phyloP scores from a whole-genome alignment of 139 green algal genomes.

The Spirogloea muscicola region DNA sequence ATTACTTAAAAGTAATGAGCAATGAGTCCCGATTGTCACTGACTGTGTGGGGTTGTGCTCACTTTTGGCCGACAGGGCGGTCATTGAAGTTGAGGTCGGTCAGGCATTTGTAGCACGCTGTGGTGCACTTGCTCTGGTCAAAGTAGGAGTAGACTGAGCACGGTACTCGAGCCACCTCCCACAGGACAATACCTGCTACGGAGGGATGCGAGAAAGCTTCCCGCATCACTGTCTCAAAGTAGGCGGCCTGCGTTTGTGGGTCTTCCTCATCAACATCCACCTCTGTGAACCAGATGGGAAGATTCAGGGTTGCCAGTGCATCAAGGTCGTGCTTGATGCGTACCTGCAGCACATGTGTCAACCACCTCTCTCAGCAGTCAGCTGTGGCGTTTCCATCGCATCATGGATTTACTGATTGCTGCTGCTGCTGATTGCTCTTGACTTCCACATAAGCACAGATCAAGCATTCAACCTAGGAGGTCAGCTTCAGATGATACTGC shows the following conservation, averaged over 20 bases:
- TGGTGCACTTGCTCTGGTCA: conserved; percentile 1
- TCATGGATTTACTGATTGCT: too few species aligned
- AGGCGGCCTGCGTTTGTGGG: conserved; percentile 7
- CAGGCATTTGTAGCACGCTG: background rate
- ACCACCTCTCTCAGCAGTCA: too few species aligned
- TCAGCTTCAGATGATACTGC: too few species aligned
- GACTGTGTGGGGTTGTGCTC: too few species aligned
- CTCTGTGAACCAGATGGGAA: conserved; percentile 37
- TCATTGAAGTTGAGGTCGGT: conserved; percentile 8
- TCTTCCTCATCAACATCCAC: conserved; percentile 11
- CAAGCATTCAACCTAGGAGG: too few species aligned
- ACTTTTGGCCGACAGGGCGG: conserved; percentile 6
- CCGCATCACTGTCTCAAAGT: conserved; percentile 38
- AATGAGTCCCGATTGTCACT: too few species aligned
- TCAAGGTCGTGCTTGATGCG: conserved; percentile 38
- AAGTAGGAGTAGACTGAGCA: conserved; percentile 5
- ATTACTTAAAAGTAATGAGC: too few species aligned
- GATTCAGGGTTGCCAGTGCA: background rate
- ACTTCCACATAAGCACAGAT: too few species aligned
- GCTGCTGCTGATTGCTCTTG: too few species aligned
- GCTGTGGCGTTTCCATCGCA: too few species aligned
- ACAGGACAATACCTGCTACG: conserved; percentile 44
- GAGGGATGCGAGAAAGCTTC: conserved; percentile 37
- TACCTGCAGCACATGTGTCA: too few species aligned
- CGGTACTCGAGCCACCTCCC: conserved; percentile 18